A percentile compares a stretch with the other conserved stretches of the same genome.
phyloP scores from a whole-genome alignment of 257 asterid genomes.

The Ligustrum vulgare region DNA sequence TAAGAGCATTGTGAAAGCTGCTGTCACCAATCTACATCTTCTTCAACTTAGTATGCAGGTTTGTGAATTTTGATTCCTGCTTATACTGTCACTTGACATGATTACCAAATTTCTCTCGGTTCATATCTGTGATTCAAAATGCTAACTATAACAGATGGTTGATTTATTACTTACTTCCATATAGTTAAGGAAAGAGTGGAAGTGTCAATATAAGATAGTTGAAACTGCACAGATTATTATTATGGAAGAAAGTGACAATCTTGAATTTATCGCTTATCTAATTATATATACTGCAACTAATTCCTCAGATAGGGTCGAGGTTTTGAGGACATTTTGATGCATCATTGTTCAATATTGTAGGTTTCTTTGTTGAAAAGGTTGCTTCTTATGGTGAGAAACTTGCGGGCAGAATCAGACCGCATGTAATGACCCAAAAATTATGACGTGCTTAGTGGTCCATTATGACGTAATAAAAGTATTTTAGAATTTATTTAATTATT shows the following conservation, averaged over 20 bases:
- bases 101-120: constrained; percentile 1
- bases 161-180: background rate
- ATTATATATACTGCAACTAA: constrained; percentile 2
- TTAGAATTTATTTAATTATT: no score
- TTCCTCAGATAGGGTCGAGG: background rate
- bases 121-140: background rate
- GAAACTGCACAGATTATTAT: background rate
- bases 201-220: background rate
- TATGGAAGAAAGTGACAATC: constrained; percentile 2
- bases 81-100: background rate
- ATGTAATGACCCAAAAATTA: no score
- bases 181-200: background rate
- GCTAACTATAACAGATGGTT: background rate
- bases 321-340: constrained; percentile 15
- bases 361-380: constrained; percentile 81
- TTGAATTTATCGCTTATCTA: background rate
- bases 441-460: no score
- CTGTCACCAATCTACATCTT: constrained; percentile 81
- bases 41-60: constrained; percentile 97
- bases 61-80: constrained; percentile 1
- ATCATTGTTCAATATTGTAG: constrained; percentile 39
- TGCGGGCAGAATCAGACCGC: constrained; percentile 93
- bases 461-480: no score
- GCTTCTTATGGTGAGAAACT: constrained; percentile 90
- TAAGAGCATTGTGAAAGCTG: constrained; percentile 90